phyloP scores from a whole-genome alignment of 768 basidiomycete genomes.

The Suillus paluster region DNA sequence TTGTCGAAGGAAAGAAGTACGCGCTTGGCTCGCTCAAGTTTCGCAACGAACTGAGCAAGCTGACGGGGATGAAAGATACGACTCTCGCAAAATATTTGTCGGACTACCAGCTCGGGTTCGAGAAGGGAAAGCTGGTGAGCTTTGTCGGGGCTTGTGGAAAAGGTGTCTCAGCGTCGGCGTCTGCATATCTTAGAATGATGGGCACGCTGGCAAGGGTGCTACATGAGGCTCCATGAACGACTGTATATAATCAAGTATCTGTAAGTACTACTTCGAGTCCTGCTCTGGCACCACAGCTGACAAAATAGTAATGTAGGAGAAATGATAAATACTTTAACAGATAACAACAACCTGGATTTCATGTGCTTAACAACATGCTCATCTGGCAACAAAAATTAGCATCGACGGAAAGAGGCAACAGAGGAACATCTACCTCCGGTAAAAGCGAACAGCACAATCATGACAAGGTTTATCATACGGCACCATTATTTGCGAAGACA shows the following conservation, averaged over 20 bases:
- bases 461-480: background rate
- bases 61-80: conserved; percentile 37
- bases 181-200: conserved; percentile 47
- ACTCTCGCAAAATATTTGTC: conserved; percentile 40
- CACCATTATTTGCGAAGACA: background rate
- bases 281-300: background rate
- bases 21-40: conserved; percentile 22
- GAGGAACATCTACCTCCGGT: background rate
- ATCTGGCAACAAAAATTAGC: background rate
- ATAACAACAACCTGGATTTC: background rate
- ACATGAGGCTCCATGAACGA: background rate
- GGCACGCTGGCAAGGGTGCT: conserved; percentile 29
- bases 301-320: background rate
- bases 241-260: background rate
- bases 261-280: background rate
- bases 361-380: background rate
- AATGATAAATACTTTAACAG: no score
- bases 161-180: conserved; percentile 40
- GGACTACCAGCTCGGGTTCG: conserved; percentile 38
- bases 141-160: no score
- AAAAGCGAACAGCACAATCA: background rate
- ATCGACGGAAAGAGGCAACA: no score
- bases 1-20: conserved; percentile 23
- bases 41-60: conserved; percentile 34
- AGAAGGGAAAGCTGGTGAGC: conserved; percentile 30